Conservation (phyloP, 2,329 filamentous ascomycete genomes). For the Sarocladium brachiariae region DNA sequence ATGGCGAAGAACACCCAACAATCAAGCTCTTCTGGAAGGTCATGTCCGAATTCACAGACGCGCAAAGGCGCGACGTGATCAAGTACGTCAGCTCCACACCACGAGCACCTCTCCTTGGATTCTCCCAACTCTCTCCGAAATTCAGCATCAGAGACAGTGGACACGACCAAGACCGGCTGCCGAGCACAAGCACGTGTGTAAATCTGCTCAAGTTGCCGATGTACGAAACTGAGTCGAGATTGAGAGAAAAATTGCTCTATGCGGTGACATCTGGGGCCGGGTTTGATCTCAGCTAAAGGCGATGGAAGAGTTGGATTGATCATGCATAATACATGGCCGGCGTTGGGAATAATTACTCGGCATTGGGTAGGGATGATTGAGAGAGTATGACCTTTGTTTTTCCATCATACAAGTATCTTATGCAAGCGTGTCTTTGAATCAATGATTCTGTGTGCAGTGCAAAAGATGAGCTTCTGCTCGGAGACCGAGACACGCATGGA, state of each 20-base stretch:
- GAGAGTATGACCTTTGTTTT: not conserved
- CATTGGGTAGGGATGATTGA: not conserved
- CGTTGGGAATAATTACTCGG: not conserved
- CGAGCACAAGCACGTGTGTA: conserved; percentile 92
- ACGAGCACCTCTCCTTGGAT: conserved; percentile 81
- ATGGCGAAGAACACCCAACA: conserved; percentile 77
- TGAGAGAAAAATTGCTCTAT: conserved; percentile 81
- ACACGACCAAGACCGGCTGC: conserved; percentile 59
- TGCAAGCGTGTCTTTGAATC: not conserved
- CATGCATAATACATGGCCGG: not conserved
- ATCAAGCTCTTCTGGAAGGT: conserved; percentile 88
- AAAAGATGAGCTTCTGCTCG: too few relatives aligned
- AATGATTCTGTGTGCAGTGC: not conserved
- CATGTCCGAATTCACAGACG: conserved; percentile 67
- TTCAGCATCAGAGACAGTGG: conserved; percentile 83
- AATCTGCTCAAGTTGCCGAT: conserved; percentile 88
- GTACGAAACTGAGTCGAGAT: conserved; percentile 57
- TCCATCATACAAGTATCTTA: not conserved
- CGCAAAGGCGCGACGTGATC: conserved; percentile 75
- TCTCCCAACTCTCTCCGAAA: conserved; percentile 72
- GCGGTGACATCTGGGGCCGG: conserved; percentile 85
- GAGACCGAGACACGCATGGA: too few relatives aligned
- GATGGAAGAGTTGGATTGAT: not conserved
- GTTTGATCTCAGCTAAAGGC: conserved; percentile 66
- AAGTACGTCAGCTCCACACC: conserved; percentile 96